Conservation (phyloP, 805 yeast species). For the Starmerella cellae region DNA sequence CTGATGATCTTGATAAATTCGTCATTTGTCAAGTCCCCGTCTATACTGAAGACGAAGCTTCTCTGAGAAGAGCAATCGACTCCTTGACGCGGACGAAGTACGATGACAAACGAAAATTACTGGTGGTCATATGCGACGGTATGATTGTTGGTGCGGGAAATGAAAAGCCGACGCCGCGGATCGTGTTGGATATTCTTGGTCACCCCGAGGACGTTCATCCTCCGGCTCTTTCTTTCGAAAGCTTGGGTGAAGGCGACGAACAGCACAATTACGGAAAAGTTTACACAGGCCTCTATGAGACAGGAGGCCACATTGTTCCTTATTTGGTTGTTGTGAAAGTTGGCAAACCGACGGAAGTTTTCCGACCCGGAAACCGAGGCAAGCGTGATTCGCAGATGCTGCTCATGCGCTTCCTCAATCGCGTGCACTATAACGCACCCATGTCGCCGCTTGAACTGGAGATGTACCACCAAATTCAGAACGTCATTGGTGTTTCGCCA, state of each 20-base stretch:
- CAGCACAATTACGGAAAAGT: constrained; percentile 54
- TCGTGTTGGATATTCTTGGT: constrained; percentile 43
- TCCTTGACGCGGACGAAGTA: constrained; percentile 45
- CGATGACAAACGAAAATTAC: constrained; percentile 46
- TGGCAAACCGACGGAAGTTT: constrained; percentile 46
- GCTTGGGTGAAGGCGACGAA: constrained; percentile 46
- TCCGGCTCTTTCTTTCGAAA: constrained; percentile 40
- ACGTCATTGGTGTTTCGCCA: constrained; percentile 46
- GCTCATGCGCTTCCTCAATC: constrained; percentile 47
- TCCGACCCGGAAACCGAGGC: constrained; percentile 51
- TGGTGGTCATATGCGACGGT: constrained; percentile 49
- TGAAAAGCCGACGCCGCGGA: constrained; percentile 45
- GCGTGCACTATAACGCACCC: constrained; percentile 46
- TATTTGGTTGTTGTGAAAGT: constrained; percentile 44
- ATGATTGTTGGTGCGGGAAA: constrained; percentile 50
- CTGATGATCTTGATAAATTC: constrained; percentile 31
- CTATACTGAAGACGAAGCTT: constrained; percentile 46
- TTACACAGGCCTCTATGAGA: constrained; percentile 47
- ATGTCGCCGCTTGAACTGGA: constrained; percentile 48
- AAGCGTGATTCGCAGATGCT: constrained; percentile 52
- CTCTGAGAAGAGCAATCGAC: constrained; percentile 44
- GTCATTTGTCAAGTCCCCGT: constrained; percentile 40
- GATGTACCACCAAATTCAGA: constrained; percentile 41
- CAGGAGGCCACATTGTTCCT: constrained; percentile 44
- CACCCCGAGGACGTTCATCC: constrained; percentile 41